Conservation (phyloP, 2,329 filamentous ascomycete genomes). For the Colletotrichum trifolii region DNA sequence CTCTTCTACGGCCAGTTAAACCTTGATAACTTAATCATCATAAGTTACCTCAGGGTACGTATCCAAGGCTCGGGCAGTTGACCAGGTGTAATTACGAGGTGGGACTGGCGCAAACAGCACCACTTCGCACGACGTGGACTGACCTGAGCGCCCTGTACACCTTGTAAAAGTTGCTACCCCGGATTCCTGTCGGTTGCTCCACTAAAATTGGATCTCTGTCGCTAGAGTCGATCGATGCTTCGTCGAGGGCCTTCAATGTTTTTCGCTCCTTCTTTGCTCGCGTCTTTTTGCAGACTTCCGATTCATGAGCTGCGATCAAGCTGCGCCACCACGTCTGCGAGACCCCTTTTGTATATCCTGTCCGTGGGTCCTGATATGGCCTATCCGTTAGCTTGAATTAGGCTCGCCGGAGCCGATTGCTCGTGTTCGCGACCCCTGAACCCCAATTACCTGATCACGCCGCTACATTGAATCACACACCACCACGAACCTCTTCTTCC, state of each 20-base stretch:
- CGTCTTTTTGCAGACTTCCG: slow-evolving; percentile 12
- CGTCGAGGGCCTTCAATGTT: background rate
- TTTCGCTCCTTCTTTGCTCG: slow-evolving; percentile 30
- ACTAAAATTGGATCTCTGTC: slow-evolving; percentile 23
- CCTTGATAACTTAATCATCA: slow-evolving; percentile 23
- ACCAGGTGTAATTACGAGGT: background rate
- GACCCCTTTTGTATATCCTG: slow-evolving; percentile 3
- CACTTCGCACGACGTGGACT: background rate
- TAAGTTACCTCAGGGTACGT: background rate
- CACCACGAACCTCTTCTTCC: slow-evolving; percentile 1
- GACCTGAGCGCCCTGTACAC: background rate
- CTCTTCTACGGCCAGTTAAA: slow-evolving; percentile 16
- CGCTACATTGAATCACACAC: background rate
- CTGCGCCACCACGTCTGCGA: slow-evolving; percentile 18
- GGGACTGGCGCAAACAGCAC: no score
- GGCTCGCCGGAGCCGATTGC: slow-evolving; percentile 35
- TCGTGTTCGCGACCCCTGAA: slow-evolving; percentile 24
- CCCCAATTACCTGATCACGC: slow-evolving; percentile 12
- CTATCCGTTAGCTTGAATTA: slow-evolving; percentile 29
- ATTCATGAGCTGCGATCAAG: slow-evolving; percentile 23
- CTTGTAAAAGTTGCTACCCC: slow-evolving; percentile 32
- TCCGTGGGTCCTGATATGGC: slow-evolving; percentile 34
- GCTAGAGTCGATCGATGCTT: slow-evolving; percentile 24
- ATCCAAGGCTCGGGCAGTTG: slow-evolving; percentile 6
- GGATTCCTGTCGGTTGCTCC: slow-evolving; percentile 27